Conservation (phyloP, 73 alveolate species). For the Paramecium sonneborni region DNA sequence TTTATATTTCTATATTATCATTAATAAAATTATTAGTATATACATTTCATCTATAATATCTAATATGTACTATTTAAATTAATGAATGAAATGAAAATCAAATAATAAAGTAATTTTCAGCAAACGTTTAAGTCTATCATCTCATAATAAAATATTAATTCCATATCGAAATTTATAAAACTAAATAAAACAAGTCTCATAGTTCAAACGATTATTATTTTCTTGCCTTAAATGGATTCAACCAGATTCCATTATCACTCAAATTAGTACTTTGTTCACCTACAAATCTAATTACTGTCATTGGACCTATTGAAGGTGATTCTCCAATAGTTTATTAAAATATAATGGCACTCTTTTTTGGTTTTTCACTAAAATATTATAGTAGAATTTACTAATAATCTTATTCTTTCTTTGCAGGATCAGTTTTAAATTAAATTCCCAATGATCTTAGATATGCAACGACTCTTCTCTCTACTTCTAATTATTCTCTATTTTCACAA, state of each 20-base stretch:
- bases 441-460: not conserved
- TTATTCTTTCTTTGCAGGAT: not conserved
- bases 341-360: not conserved
- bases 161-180: not conserved
- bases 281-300: not conserved
- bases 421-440: not conserved
- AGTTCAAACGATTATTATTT: conserved; percentile 1
- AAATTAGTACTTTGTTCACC: not conserved
- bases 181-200: not conserved
- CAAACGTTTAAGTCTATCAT: not conserved
- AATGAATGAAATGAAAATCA: not conserved
- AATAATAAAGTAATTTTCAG: not conserved
- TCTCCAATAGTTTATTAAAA: conserved; percentile 2
- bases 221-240: not conserved
- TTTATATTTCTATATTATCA: not conserved
- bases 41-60: not conserved
- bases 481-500: not conserved
- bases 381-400: not conserved
- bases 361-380: not conserved
- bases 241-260: not conserved
- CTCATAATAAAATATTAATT: not conserved
- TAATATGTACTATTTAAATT: no score
- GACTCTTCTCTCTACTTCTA: not conserved
- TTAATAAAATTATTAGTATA: not conserved
- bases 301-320: not conserved